Base-by-base conservation (phyloP, 2,329 filamentous ascomycete species). In the Tricladium varicosporioides region DNA sequence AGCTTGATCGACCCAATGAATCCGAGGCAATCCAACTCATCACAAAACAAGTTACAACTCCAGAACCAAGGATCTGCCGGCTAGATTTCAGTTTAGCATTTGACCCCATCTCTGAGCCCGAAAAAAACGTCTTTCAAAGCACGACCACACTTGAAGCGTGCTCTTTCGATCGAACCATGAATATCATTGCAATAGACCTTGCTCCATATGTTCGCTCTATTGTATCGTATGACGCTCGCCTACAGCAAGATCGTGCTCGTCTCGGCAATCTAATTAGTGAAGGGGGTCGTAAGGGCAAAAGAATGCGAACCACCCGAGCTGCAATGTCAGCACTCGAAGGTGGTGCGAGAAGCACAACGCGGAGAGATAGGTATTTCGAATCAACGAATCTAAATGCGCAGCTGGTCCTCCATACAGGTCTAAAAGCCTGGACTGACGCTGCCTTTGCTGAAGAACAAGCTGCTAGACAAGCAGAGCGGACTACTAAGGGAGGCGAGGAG, bases 191-290 rank as follows among this genome's bases (percentile, higher is more conserved):
- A 0, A 75, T 87, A 11, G 94, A 99, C 61, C 78, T 97, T 1
- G 92, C 92, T 0, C 94, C 95, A 0, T 97, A 91, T 70, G 83
- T 97, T n/a, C 88, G 95, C 10, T 80, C 81, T 40, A 97, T 99
- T 58, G 85, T 93, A 1, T 79, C 85, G 0, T 89, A 87, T 68
- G 93, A 97, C 65, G 76, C 84, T 16, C 79, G 78, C 1, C 80
- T 94, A 1, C 87, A 91, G 66, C 77, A 84, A 59, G 83, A 91
- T 61, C 82, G 91, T 10, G 70, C 82, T 7, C 80, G 80, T 15
- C 72, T 89, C 9, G 84, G 83, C 62, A 84, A 78, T 53, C 71
- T 91, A 1, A 73, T 89, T 11, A 84, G 81, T 52, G 81, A 86
- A 60, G 82, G 81, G 5, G 81, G 80, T 13, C 80, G 78, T 27